Evolutionary conservation across 352 stramenopile genomes (phyloP), one percentile per base, ranked within the genome.

Genomic region (Lagenidium giganteum): DNA sequence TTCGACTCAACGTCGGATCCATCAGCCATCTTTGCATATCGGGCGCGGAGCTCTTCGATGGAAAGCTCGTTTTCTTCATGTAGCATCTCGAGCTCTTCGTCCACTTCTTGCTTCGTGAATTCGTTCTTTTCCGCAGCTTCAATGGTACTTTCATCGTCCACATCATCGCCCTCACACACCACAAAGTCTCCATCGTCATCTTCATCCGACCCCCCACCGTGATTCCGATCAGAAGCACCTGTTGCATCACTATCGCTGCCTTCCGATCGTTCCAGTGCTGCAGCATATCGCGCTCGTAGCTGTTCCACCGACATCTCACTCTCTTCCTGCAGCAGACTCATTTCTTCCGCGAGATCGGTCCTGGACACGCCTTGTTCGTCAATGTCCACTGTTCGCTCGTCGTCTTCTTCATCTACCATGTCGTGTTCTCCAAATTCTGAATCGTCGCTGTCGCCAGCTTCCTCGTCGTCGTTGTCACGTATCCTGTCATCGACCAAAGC

Each of bases 51-150:
- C 25, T 86, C 62, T 8, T 99, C 92, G 16, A 98, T 77, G 0
- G 94, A 91, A 57, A 98, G 81, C 55, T 98, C 82, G 16, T 67
- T 83, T 47, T 98, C 95, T 45, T 75, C 55, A 27, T 97, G 57
- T 0, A 98, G 54, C 22, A 89, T 44, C 3, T 57, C 65, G 7
- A 98, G 56, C 57, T 98, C 95, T 29, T 96, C 79, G 26, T 78
- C 61, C 4, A 58, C 64, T 34, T 79, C 63, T 13, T 64, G 55
- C n/a, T 44, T 53, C 3, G 60, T 68, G 28, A 61, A 33, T 14
- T 76, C 58, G 5, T 60, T 55, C 16, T 59, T 42, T 51, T 98
- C 91, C 27, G 97, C 86, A 27, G 71, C 79, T 39, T 88, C 80
- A 3, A 98, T 85, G 1, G 95, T 98, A 7, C 66, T 89, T 42